Evolutionary conservation across 1,139 yeast species (phyloP), one percentile per base, ranked within the genome.

Genomic region (Yamadazyma mexicana): DNA sequence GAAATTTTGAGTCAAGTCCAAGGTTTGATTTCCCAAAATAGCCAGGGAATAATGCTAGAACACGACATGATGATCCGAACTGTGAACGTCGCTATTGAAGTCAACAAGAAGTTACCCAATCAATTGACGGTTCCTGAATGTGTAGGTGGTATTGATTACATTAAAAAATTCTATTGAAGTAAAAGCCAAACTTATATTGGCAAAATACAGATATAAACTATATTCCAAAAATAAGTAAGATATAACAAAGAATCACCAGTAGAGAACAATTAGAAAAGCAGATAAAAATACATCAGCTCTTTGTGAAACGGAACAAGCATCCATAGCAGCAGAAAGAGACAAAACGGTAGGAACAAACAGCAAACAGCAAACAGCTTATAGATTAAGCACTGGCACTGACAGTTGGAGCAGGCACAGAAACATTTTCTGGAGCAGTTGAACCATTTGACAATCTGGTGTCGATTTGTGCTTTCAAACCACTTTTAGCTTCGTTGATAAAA

Each of bases 41-140:
- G 67, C 1, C 48, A 47, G 14, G 97, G 96, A 0, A 56, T 91
- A 37, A 81, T 89, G 33, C 71, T 91, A 43, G 96, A 91, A 54
- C 97, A 91, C 57, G 97, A 91, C 60, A 84, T 85, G 3, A 69
- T 81, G 29, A 58, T 64, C 17, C 72, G 70, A 37, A 87, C 95
- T 0, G 92, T 87, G 11, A 72, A 81, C 46, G 77, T 83, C 16
- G 97, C 83, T 0, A 63, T 83, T 31, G 75, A 78, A 29, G 69
- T 87, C 9, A 61, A 62, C 45, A 66, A 73, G 7, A 43, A 41
- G 30, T 37, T 56, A 1, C 62, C 83, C 2, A 51, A 83, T 26
- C 94, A 85, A 52, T 51, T 82, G 59, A 87, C 96, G 0, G 91
- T 87, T 11, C 92, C 96, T 0, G 78, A 87, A 54, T 91, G 97